Conservation (phyloP, 2,329 filamentous ascomycete species). For the Ophiocordyceps camponoti-floridani region DNA sequence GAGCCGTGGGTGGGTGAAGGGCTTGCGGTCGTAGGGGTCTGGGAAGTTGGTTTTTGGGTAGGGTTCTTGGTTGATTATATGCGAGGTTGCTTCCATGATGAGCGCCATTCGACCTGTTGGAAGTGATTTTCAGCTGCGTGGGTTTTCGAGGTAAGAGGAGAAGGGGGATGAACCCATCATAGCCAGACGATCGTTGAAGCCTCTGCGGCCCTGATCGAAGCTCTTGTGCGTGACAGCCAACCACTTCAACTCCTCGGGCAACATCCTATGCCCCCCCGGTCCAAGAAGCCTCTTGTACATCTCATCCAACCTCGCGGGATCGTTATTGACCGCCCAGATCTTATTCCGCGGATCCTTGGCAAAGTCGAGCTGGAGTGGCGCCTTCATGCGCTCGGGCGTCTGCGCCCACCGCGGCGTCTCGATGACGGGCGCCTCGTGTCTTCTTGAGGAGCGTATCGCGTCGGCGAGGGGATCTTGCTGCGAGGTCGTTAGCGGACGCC, state of each 20-base stretch:
- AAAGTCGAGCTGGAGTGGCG: constrained; percentile 44
- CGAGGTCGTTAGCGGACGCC: constrained; percentile 3
- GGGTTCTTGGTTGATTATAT: constrained; percentile 16
- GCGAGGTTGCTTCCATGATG: constrained; percentile 20
- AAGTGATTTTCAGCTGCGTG: neutral
- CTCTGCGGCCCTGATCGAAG: constrained; percentile 85
- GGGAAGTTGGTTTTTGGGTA: constrained; percentile 7
- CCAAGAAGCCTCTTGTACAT: constrained; percentile 68
- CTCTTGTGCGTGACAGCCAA: constrained; percentile 94
- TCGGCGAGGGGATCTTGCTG: constrained; percentile 6
- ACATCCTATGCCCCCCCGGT: constrained; percentile 47
- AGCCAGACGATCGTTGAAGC: constrained; percentile 87
- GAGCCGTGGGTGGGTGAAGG: constrained; percentile 54
- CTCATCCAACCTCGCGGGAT: constrained; percentile 54
- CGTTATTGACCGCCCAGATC: constrained; percentile 53
- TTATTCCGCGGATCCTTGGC: constrained; percentile 34
- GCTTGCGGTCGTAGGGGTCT: constrained; percentile 38
- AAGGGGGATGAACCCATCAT: constrained; percentile 51
- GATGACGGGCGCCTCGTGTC: neutral
- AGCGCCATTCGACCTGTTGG: constrained; percentile 16
- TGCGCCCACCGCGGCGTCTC: constrained; percentile 46
- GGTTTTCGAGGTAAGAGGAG: no score
- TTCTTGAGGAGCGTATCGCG: neutral
- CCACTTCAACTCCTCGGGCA: constrained; percentile 92
- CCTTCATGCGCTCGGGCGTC: constrained; percentile 53